Evolutionary conservation across 352 stramenopile genomes (phyloP), one percentile per base, ranked within the genome.

Genomic region (Phytophthora pluvialis): DNA sequence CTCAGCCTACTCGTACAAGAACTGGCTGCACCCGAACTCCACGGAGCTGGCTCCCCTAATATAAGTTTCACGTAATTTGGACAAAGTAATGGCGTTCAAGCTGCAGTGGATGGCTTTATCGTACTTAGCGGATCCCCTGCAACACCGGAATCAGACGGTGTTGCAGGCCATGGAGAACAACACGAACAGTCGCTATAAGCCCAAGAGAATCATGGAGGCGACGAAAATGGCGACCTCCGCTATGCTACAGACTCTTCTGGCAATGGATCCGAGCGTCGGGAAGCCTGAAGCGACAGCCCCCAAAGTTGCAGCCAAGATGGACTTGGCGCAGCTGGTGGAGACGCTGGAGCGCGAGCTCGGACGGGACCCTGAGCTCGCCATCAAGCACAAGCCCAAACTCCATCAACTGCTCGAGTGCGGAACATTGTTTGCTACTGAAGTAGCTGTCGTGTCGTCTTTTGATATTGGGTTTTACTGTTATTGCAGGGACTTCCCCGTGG

Each of bases 361-460:
- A 25, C 65, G 69, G 12, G 61, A 89, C 45, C 79, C 79, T 4
- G 61, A 86, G 40, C 39, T 88, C 3, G 77, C 79, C 29, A 81
- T 90, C 35, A 84, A 90, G 56, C 55, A 84, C 64, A 90, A 90
- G 46, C 64, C 67, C 25, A 78, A 76, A 55, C 48, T 90, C 28
- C 77, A 86, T 49, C 33, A 72, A 51, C 67, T 90, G 18, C 80
- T 90, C 62, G 76, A 88, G 81, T 88, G 57, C 25, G 54, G 18
- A 45, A 31, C 10, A 16, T 47, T 48, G 32, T 35, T 53, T 47
- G 35, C 16, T 60, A 21, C 21, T 21, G 21, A 21, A 21, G 21
- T 1, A 55, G 25, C n/a, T 52, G 53, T 42, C 32, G 40, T 42
- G 31, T 3, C 15, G 26, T 31, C 25, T 38, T 35, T 35, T 64